Evolutionary conservation across 2,329 filamentous ascomycete genomes (phyloP).

Genomic region (Trichophyton simii): DNA sequence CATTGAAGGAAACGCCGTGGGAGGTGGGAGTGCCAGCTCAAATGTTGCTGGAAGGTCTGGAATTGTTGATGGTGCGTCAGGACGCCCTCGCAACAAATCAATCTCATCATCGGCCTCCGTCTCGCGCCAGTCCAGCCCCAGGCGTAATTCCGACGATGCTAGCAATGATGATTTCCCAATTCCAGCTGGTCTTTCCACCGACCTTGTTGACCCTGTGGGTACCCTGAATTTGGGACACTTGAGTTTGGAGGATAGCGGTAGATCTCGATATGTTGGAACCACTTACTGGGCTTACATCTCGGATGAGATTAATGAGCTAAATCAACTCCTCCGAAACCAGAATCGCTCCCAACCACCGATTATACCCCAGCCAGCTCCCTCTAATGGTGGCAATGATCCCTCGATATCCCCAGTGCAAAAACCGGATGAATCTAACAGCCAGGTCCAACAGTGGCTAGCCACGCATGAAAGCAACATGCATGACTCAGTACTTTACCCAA

Average conservation of each 20-base stretch:
- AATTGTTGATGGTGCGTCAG: neutral
- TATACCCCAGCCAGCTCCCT: neutral
- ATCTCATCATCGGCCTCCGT: slow-evolving; percentile 1
- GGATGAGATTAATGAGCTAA: slow-evolving; percentile 35
- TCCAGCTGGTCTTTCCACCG: slow-evolving; percentile 29
- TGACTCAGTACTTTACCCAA: slow-evolving; percentile 13
- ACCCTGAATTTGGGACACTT: slow-evolving; percentile 31
- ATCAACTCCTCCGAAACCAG: slow-evolving; percentile 32
- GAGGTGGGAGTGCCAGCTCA: neutral
- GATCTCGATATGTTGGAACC: slow-evolving; percentile 35
- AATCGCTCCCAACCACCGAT: slow-evolving; percentile 20
- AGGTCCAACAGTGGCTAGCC: neutral
- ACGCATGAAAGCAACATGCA: slow-evolving; percentile 1
- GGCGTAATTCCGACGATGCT: slow-evolving; percentile 23
- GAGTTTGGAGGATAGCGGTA: slow-evolving; percentile 33
- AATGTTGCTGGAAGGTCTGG: neutral
- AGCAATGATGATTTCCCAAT: slow-evolving; percentile 32
- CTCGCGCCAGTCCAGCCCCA: slow-evolving; percentile 24
- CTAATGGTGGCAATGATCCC: neutral
- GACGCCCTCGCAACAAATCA: neutral
- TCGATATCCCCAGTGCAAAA: neutral
- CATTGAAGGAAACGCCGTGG: slow-evolving; percentile 13
- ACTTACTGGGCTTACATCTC: slow-evolving; percentile 37
- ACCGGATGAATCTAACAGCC: neutral
- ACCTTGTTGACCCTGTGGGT: slow-evolving; percentile 32